Conservation (phyloP, 345 rosid species). For the Alliaria petiolata region DNA sequence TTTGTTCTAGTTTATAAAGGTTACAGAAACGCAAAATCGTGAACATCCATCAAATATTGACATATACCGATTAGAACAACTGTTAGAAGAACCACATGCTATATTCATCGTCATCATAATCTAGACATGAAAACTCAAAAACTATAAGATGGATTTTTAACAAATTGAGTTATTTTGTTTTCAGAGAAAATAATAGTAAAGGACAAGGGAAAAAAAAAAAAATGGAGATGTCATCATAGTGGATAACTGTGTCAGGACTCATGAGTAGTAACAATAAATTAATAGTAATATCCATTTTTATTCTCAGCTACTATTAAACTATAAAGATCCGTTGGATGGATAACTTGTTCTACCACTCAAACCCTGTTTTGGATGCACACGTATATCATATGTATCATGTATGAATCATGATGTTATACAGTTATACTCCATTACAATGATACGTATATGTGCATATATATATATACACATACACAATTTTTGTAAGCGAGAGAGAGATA, state of each 20-base stretch:
- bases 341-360: slow-evolving; percentile 34
- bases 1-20: neutral
- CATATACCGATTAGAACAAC: neutral
- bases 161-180: neutral
- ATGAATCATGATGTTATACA: neutral
- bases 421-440: neutral
- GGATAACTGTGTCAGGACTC: slow-evolving; percentile 26
- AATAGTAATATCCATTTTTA: neutral
- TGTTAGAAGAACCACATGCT: neutral
- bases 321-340: slow-evolving; percentile 29
- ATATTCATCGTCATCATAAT: neutral
- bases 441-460: neutral
- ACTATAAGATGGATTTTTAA: neutral
- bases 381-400: slow-evolving; percentile 17
- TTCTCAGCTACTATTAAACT: slow-evolving; percentile 16
- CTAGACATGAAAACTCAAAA: neutral
- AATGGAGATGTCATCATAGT: slow-evolving; percentile 16
- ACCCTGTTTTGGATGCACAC: slow-evolving; percentile 23
- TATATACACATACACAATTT: neutral
- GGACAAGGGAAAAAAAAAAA: neutral
- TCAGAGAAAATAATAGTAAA: neutral
- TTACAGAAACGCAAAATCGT: neutral
- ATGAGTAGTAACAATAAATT: neutral
- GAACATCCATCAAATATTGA: neutral
- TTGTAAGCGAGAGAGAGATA: too few relatives aligned